These are phyloP conservation scores for Posidonia oceanica DNA, from an alignment of 116 monocot species.

Conservation along the genomic window DNA sequence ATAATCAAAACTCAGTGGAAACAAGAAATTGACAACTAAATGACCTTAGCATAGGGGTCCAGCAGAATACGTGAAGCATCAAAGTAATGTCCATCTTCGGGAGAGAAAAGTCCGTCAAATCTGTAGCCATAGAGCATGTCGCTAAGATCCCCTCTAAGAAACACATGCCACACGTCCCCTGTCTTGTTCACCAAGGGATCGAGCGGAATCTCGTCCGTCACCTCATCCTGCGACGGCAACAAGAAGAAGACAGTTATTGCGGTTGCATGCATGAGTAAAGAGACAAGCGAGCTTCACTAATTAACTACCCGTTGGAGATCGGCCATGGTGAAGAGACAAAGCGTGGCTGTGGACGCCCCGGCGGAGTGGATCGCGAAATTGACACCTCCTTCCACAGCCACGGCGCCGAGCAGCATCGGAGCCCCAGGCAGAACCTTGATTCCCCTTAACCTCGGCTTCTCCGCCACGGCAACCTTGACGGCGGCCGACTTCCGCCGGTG, in stretches of 20 bases:
- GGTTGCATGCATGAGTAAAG: not conserved
- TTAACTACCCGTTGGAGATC: slow-evolving; percentile 34
- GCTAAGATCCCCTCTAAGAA: slow-evolving; percentile 39
- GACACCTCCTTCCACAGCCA: slow-evolving; percentile 46
- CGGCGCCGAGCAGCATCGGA: slow-evolving; percentile 66
- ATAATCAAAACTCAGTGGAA: not conserved
- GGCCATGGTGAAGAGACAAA: slow-evolving; percentile 58
- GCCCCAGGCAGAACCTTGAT: slow-evolving; percentile 16
- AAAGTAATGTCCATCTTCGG: slow-evolving; percentile 53
- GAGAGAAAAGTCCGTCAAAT: slow-evolving; percentile 67
- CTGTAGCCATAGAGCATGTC: slow-evolving; percentile 76
- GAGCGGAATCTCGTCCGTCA: slow-evolving; percentile 48
- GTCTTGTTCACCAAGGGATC: slow-evolving; percentile 62
- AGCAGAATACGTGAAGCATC: slow-evolving; percentile 55
- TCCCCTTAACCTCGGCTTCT: not conserved
- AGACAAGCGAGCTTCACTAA: not conserved
- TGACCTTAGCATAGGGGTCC: slow-evolving; percentile 90
- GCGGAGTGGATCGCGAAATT: slow-evolving; percentile 70
- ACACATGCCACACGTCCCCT: slow-evolving; percentile 75
- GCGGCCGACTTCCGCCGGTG: not conserved
- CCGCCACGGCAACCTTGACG: not conserved
- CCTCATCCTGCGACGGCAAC: slow-evolving; percentile 30
- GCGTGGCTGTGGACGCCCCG: slow-evolving; percentile 38
- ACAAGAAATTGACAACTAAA: not conserved
- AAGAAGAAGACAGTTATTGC: not conserved